phyloP scores from a whole-genome alignment of 345 rosid species.

The Lumnitzera littorea region DNA sequence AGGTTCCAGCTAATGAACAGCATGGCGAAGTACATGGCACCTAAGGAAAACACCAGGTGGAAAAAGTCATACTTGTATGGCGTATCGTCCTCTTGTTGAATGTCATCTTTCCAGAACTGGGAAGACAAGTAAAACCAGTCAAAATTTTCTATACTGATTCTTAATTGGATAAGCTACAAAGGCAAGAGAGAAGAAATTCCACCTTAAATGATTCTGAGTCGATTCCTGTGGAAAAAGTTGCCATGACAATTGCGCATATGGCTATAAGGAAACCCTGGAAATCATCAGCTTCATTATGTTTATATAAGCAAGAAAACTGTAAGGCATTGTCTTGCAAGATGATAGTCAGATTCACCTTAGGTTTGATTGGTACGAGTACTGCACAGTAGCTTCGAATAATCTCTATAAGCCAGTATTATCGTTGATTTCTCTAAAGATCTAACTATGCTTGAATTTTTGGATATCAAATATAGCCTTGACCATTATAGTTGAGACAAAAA shows the following conservation, averaged over 20 bases:
- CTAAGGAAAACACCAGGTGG: slow-evolving; percentile 77
- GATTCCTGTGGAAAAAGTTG: slow-evolving; percentile 90
- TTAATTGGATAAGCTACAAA: neutral
- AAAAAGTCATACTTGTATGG: slow-evolving; percentile 76
- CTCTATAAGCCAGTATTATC: too few species aligned
- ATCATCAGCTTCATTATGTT: neutral
- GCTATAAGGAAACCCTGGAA: slow-evolving; percentile 75
- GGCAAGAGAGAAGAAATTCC: neutral
- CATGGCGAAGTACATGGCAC: slow-evolving; percentile 95
- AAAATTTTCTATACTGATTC: too few species aligned
- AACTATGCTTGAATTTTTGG: too few species aligned
- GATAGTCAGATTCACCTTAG: too few species aligned
- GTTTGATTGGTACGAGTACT: too few species aligned
- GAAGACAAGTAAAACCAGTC: neutral
- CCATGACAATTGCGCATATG: slow-evolving; percentile 71
- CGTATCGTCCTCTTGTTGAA: slow-evolving; percentile 48
- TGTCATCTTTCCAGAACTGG: slow-evolving; percentile 59
- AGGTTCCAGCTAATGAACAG: slow-evolving; percentile 88
- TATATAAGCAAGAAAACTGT: neutral
- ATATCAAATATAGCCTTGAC: too few species aligned
- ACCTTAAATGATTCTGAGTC: slow-evolving; percentile 87
- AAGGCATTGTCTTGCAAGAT: neutral
- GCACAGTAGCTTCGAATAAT: too few species aligned
- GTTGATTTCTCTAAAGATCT: too few species aligned
- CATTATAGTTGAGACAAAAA: too few species aligned